These are phyloP conservation scores for Geoglossum glabrum DNA, from an alignment of 495 filamentous ascomycete species.

Conservation along the genomic window DNA sequence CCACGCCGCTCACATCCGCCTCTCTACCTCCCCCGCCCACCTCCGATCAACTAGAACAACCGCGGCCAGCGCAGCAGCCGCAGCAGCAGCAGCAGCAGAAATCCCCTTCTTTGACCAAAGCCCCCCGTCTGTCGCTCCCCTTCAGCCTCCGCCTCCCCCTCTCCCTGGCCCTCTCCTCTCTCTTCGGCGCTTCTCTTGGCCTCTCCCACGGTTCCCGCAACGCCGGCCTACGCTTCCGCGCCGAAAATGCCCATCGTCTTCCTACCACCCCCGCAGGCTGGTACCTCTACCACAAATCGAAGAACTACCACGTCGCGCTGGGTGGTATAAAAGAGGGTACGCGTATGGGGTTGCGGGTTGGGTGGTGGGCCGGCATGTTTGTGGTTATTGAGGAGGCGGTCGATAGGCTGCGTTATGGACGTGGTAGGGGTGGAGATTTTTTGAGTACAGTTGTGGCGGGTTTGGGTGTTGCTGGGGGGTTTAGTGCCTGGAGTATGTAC, in stretches of 20 bases:
- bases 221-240: constrained; percentile 65
- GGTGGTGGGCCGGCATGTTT: constrained; percentile 44
- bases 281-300: constrained; percentile 95
- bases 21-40: neutral
- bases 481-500: constrained; percentile 72
- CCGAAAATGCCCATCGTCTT: constrained; percentile 84
- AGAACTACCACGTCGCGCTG: constrained; percentile 67
- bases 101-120: neutral
- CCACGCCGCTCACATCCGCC: neutral
- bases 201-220: constrained; percentile 48
- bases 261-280: constrained; percentile 65
- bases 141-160: constrained; percentile 43
- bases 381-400: constrained; percentile 66
- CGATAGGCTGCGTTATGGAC: constrained; percentile 29
- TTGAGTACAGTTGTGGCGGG: constrained; percentile 61
- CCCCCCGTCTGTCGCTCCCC: constrained; percentile 40
- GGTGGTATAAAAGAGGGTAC: constrained; percentile 59
- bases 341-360: constrained; percentile 51
- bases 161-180: constrained; percentile 34
- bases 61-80: too few species aligned
- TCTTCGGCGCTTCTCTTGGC: constrained; percentile 48
- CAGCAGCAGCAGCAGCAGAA: neutral
- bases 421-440: constrained; percentile 36
- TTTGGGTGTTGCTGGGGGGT: constrained; percentile 60
- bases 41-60: neutral